Evolutionary conservation across 805 yeast species (phyloP).

Genomic region (Wickerhamiella nectarea): DNA sequence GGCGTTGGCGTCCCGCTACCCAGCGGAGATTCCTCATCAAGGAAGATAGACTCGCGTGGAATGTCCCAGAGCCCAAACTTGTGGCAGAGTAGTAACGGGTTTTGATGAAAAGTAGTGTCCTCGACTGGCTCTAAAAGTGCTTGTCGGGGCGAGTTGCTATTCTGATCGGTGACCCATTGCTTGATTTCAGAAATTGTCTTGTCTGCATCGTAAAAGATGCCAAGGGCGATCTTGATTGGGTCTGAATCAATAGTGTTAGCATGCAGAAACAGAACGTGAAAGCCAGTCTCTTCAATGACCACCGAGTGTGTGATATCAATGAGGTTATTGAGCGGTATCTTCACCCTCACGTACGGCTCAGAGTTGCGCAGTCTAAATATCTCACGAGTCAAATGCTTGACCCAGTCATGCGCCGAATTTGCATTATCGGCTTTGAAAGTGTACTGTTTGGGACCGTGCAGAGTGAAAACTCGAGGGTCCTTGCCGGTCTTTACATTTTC

Average conservation of each 20-base stretch:
- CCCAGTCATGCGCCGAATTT: slow-evolving; percentile 71
- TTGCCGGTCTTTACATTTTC: not conserved
- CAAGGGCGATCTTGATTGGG: not conserved
- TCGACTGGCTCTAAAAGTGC: not conserved
- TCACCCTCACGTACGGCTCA: slow-evolving; percentile 59
- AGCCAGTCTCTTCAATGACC: not conserved
- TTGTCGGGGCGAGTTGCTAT: not conserved
- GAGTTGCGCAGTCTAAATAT: slow-evolving; percentile 61
- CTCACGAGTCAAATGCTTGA: slow-evolving; percentile 54
- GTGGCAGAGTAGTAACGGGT: not conserved
- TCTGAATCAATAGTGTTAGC: not conserved
- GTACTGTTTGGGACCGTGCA: slow-evolving; percentile 37
- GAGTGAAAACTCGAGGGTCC: slow-evolving; percentile 38
- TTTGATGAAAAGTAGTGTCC: not conserved
- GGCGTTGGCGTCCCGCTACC: not conserved
- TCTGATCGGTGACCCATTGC: not conserved
- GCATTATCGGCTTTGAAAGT: slow-evolving; percentile 61
- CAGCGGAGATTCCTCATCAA: not conserved
- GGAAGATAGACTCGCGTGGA: not conserved
- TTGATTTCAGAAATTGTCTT: not conserved
- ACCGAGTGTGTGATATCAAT: slow-evolving; percentile 19
- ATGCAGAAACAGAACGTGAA: not conserved
- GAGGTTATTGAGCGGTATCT: slow-evolving; percentile 60
- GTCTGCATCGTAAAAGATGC: slow-evolving; percentile 6
- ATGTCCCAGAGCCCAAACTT: not conserved